phyloP scores from a whole-genome alignment of 768 basidiomycete genomes.

The Phlegmacium glaucopus region DNA sequence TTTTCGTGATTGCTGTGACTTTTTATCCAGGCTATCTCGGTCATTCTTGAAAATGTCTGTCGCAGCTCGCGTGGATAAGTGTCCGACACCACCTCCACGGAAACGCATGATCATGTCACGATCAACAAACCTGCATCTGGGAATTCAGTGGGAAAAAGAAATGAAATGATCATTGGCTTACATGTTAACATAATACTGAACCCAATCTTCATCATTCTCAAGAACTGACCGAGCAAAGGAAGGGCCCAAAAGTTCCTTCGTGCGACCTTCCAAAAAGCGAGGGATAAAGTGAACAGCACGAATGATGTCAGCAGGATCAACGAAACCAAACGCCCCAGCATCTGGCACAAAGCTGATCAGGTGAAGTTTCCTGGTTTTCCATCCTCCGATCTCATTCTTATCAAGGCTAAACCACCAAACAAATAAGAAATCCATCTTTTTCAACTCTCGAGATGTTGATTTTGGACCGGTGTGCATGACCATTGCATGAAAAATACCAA shows the following conservation, averaged over 20 bases:
- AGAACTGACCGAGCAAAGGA: constrained; percentile 1
- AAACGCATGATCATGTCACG: constrained; percentile 17
- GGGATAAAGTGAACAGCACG: constrained; percentile 41
- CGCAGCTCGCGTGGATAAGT: constrained; percentile 1
- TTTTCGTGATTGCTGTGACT: not conserved
- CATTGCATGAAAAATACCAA: constrained; percentile 29
- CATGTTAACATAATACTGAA: constrained; percentile 34
- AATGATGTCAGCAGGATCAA: constrained; percentile 41
- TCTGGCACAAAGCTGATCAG: constrained; percentile 30
- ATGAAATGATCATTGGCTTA: constrained; percentile 14
- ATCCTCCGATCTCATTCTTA: constrained; percentile 4
- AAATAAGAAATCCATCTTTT: constrained; percentile 28
- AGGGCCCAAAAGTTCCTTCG: constrained; percentile 9
- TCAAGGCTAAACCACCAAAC: constrained; percentile 18
- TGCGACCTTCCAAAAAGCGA: constrained; percentile 22
- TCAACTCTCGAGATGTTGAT: not conserved
- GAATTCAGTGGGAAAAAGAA: not conserved
- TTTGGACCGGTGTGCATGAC: constrained; percentile 14
- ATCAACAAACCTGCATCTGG: constrained; percentile 13
- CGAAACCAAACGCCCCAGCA: constrained; percentile 40
- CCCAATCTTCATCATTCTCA: constrained; percentile 31
- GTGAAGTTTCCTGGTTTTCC: constrained; percentile 10
- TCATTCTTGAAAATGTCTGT: constrained; percentile 1
- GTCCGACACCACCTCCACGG: constrained; percentile 15
- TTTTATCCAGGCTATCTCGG: not conserved